Conservation (phyloP, 2,329 filamentous ascomycete genomes). For the Pseudogymnoascus sp. region DNA sequence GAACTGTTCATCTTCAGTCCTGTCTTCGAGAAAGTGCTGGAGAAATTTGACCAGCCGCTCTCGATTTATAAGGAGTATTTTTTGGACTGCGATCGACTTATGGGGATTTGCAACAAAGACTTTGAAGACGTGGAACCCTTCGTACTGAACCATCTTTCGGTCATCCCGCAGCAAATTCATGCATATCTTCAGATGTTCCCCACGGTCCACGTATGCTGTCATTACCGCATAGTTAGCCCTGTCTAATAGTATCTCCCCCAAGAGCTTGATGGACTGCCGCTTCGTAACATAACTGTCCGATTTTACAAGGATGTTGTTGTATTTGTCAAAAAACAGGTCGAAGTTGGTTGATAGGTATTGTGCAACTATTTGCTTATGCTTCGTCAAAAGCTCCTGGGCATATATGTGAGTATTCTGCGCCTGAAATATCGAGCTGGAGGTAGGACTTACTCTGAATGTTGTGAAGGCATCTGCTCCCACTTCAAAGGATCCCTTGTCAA, state of each 20-base stretch:
- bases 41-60: slow-evolving; percentile 85
- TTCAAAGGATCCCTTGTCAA: slow-evolving; percentile 93
- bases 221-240: slow-evolving; percentile 96
- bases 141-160: slow-evolving; percentile 98
- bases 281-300: slow-evolving; percentile 97
- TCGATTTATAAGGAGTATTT: slow-evolving; percentile 92
- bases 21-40: slow-evolving; percentile 84
- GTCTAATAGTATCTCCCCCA: slow-evolving; percentile 90
- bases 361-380: slow-evolving; percentile 84
- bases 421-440: not conserved
- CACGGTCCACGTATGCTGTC: slow-evolving; percentile 91
- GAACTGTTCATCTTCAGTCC: slow-evolving; percentile 96
- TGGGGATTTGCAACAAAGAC: slow-evolving; percentile 98
- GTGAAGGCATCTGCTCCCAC: slow-evolving; percentile 96
- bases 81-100: slow-evolving; percentile 92
- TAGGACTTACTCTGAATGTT: slow-evolving; percentile 69
- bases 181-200: slow-evolving; percentile 93
- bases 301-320: slow-evolving; percentile 80
- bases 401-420: not conserved
- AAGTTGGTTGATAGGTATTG: slow-evolving; percentile 86
- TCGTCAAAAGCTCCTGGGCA: slow-evolving; percentile 76
- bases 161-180: slow-evolving; percentile 97
- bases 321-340: slow-evolving; percentile 82
- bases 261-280: slow-evolving; percentile 91
- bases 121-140: slow-evolving; percentile 99